phyloP scores from a whole-genome alignment of 2,329 filamentous ascomycete genomes.

The Fusarium verrucosum region DNA sequence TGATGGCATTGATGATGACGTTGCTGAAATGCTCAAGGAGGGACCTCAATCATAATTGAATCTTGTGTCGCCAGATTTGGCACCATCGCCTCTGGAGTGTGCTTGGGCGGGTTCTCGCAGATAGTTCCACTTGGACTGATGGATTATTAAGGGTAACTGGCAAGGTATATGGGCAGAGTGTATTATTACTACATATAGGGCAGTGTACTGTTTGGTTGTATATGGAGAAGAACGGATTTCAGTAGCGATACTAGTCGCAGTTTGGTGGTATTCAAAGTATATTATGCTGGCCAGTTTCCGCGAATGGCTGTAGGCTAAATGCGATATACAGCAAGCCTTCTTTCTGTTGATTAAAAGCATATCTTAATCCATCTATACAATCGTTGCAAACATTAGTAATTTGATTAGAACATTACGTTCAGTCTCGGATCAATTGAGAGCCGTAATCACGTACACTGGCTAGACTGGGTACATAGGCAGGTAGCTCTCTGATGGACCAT shows the following conservation, averaged over 20 bases:
- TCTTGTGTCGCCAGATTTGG: neutral
- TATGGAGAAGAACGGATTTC: neutral
- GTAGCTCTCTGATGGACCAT: slow-evolving; percentile 36
- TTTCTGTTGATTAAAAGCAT: neutral
- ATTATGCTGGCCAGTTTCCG: neutral
- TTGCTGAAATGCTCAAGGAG: slow-evolving; percentile 61
- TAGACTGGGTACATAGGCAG: too few relatives aligned
- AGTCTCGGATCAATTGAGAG: slow-evolving; percentile 34
- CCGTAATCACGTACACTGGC: slow-evolving; percentile 5
- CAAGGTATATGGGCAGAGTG: neutral
- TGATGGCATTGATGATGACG: slow-evolving; percentile 66
- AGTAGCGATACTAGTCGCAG: neutral
- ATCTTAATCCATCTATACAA: neutral
- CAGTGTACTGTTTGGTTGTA: neutral
- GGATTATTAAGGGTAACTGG: neutral
- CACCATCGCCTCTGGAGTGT: neutral
- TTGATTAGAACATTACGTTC: slow-evolving; percentile 13
- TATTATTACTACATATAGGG: neutral
- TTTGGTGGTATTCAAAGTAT: neutral
- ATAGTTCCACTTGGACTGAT: neutral
- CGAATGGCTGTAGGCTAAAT: neutral
- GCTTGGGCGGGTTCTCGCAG: neutral
- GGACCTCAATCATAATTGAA: slow-evolving; percentile 20
- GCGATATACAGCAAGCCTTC: neutral
- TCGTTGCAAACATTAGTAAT: neutral